Base-by-base conservation (phyloP, 495 filamentous ascomycete species). In the Aspergillus haitiensis region DNA sequence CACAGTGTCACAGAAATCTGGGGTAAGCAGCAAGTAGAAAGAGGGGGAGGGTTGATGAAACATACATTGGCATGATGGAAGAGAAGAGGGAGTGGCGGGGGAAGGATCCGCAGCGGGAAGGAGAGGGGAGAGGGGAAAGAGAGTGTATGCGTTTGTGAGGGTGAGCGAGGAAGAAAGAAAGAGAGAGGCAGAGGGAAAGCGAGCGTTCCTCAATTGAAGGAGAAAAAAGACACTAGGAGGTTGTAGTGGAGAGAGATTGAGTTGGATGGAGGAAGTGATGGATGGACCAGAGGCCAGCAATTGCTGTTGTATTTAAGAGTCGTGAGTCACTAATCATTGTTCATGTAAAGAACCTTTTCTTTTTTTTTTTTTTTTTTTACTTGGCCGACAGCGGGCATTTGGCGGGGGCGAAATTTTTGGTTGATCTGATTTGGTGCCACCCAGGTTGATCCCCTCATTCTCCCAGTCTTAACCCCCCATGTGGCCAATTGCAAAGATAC, bases 21-120 rank as follows among this genome's bases (percentile, higher is more conserved):
- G 47, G 47, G 55, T 50, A 51, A 58, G 12, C 11, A 6, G 27
- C 44, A 47, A 15, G 16, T 15, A 21, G n/a, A 9, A 7, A 18
- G 7, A 50, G 1, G 39, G 39, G 31, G 27, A n/a, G 6, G 15
- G 15, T 42, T 11, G 9, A 13, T 21, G 32, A 1, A 21, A 27
- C 42, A 35, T 60, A 60, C 58, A 60, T 60, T 32, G 58, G 58
- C 58, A 60, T 60, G 40, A 40, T 49, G 50, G 34, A 31, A 18
- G 32, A 13, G 12, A 11, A 16, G 34, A 4, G 55, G 18, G 50
- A 37, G 37, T 50, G 31, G 50, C 44, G 31, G 56, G 56, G 40
- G 56, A 49, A 50, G 58, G 12, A 27, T 12, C 56, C 27, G 56
- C 49, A 47, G 44, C 15, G 44, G 44, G 27, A 46, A 9, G 16